phyloP scores from a whole-genome alignment of 805 yeast genomes.

The Kodamaea sagamina region DNA sequence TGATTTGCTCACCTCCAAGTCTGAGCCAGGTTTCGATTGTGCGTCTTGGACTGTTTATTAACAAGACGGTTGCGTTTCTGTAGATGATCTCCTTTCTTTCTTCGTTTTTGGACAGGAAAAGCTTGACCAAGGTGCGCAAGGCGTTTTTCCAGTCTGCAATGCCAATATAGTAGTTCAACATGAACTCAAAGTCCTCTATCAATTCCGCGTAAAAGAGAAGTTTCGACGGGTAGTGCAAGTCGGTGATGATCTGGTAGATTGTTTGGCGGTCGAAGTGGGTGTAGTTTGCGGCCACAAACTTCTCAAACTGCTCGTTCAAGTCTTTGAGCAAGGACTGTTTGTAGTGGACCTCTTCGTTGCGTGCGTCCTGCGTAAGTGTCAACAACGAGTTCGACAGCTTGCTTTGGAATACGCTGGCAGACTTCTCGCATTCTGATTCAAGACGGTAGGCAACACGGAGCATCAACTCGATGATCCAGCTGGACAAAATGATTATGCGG shows the following conservation, averaged over 20 bases:
- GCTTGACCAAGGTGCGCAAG: constrained; percentile 53
- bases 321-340: constrained; percentile 4
- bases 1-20: constrained; percentile 41
- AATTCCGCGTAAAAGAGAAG: constrained; percentile 67
- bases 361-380: neutral
- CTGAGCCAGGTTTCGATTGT: constrained; percentile 83
- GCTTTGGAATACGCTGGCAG: neutral
- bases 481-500: constrained; percentile 50
- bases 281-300: constrained; percentile 53
- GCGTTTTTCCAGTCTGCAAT: constrained; percentile 75
- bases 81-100: constrained; percentile 47
- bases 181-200: constrained; percentile 67
- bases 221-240: constrained; percentile 65
- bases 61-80: constrained; percentile 65
- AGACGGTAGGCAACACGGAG: constrained; percentile 47
- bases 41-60: constrained; percentile 64
- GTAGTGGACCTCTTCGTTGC: neutral
- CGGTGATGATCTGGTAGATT: constrained; percentile 66
- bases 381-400: constrained; percentile 2
- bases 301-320: constrained; percentile 29
- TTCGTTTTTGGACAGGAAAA: constrained; percentile 34
- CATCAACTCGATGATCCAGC: constrained; percentile 66
- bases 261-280: constrained; percentile 62
- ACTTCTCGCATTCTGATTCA: constrained; percentile 32
- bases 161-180: constrained; percentile 68